phyloP scores from a whole-genome alignment of 257 asterid species.

The Rauvolfia tetraphylla region DNA sequence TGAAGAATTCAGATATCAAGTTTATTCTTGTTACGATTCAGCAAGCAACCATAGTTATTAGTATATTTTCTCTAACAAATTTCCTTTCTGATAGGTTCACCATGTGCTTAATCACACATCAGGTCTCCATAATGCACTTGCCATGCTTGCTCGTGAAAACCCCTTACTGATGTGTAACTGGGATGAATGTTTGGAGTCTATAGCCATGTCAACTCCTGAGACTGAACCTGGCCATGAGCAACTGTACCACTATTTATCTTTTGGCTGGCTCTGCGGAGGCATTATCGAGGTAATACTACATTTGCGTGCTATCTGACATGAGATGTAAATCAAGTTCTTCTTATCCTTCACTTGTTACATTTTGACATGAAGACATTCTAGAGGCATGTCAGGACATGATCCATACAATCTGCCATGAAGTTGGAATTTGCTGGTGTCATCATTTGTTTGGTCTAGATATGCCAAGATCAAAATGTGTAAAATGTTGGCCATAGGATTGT shows the following conservation, averaged over 20 bases:
- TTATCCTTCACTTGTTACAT: not conserved
- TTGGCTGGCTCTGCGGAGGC: constrained; percentile 97
- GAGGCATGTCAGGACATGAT: not conserved
- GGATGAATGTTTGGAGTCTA: constrained; percentile 73
- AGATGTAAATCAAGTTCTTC: not conserved
- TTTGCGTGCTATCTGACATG: constrained; percentile 10
- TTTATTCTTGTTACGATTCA: not conserved
- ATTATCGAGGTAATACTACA: constrained; percentile 75
- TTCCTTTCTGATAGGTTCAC: constrained; percentile 59
- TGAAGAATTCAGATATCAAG: not conserved
- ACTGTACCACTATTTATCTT: constrained; percentile 79
- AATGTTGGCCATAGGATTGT: not conserved
- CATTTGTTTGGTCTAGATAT: not conserved
- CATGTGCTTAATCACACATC: constrained; percentile 98
- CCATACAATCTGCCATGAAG: not conserved
- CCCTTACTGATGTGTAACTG: constrained; percentile 75
- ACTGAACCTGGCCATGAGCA: constrained; percentile 81
- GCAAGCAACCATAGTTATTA: not conserved
- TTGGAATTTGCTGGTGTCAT: not conserved
- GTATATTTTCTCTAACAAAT: constrained; percentile 10
- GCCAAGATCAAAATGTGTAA: not conserved
- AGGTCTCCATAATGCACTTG: constrained; percentile 90
- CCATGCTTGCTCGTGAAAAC: constrained; percentile 56
- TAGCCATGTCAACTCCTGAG: constrained; percentile 53
- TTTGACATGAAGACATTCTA: not conserved